Evolutionary conservation across 768 basidiomycete species (phyloP), one percentile per base, ranked within the genome.

Genomic region (Russula compacta): DNA sequence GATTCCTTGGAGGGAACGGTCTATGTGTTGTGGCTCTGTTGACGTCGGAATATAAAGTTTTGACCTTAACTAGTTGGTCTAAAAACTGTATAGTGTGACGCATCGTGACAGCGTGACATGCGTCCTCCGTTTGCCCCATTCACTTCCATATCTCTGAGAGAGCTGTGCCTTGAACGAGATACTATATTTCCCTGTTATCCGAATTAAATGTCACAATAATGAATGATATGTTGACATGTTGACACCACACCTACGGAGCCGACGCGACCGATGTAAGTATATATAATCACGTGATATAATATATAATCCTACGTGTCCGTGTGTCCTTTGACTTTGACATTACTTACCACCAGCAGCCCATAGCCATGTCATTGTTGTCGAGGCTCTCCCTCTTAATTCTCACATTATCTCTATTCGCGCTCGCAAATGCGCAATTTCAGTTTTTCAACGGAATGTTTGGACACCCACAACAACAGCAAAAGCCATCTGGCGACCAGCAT

Each of bases 51-150:
- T 56, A 43, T 65, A 56, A 56, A 32, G 61, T 65, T 65, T 65
- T 51, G 55, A 19, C 36, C 21, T 33, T 38, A 12, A 1, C 2
- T 0, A 35, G 17, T 21, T 12, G 11, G 9, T 19, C 21, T 0
- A 32, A 10, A 39, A 58, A 53, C 64, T 65, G 58, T 65, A 65
- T 39, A 65, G 64, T 35, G 58, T 65, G 62, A 65, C 62, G 15
- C 15, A 1, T 4, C 10, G 47, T 48, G 39, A 40, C 56, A 17
- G 8, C 29, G 29, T 58, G 36, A 32, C 48, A 83, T 82, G 42
- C 24, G 24, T 29, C 24, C 3, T 29, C 3, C 24, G 24, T 29
- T 29, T 29, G 24, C 24, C 24, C 3, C 24, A 29, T 1, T 29
- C 24, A 29, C 24, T 3, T 29, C 24, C 24, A 29, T 29, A 29